Evolutionary conservation across 2,329 filamentous ascomycete genomes (phyloP), one percentile per base, ranked within the genome.

Genomic region (Hypoxylon sp.): DNA sequence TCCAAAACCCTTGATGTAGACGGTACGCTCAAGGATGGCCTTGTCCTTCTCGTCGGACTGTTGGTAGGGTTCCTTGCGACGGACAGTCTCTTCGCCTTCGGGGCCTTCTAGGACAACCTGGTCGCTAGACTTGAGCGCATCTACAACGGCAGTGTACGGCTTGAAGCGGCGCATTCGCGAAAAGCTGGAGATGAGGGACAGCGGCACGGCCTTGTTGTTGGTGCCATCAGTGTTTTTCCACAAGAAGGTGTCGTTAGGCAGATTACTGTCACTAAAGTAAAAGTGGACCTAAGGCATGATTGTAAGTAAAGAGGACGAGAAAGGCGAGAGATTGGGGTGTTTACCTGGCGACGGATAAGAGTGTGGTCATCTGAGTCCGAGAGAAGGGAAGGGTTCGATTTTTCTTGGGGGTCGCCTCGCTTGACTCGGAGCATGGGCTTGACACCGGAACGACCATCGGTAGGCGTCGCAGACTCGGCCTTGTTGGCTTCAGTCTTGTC

Each of bases 101-200:
- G 89, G 81, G 50, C 95, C 91, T 52, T 85, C 82, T 51, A 98
- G 76, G 5, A 90, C 85, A 46, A 99, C 82, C 58, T 87, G 77
- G 24, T 83, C 81, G 78, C 91, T 95, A 18, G 90, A 85, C 75
- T 89, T 90, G 48, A 98, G 84, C 29, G 95, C 94, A 49, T 87
- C 86, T 59, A 97, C 88, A 38, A 99, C 85, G 54, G 90, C 88
- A 53, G 85, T 87, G 79, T 92, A 93, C 37, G 92, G 91, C 78
- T 95, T 88, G 84, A 98, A 99, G 69, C 88, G 90, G 66, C 87
- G 89, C 96, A 99, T 99, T 74, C 96, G 92, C 79, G 93, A 94
- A 83, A 99, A 99, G 48, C 80, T 87, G 81, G 88, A 86, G 65
- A 99, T 86, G 60, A 88, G 84, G 70, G 88, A 87, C 66, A 99